Conservation (phyloP, 1,284 basidiomycete species). For the Calocybe gambosa region DNA sequence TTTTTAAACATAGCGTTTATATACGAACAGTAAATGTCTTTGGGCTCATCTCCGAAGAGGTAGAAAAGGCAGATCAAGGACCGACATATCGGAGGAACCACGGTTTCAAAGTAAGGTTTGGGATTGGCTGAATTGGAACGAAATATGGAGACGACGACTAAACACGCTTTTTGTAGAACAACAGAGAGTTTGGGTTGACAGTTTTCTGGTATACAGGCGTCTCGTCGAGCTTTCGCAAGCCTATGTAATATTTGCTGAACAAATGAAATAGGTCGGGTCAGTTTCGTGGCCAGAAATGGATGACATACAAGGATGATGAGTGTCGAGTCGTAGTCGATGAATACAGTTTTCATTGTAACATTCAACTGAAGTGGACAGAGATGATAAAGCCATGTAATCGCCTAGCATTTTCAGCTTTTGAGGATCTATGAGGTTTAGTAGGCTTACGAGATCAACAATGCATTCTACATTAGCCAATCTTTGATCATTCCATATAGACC, state of each 20-base stretch:
- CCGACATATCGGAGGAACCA: constrained; percentile 26
- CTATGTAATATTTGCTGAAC: constrained; percentile 19
- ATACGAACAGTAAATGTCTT: constrained; percentile 23
- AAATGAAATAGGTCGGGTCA: neutral
- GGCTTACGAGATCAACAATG: constrained; percentile 43
- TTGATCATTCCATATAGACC: constrained; percentile 56
- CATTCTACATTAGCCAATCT: constrained; percentile 42
- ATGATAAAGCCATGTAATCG: constrained; percentile 44
- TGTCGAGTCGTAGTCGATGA: constrained; percentile 3
- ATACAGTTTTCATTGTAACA: constrained; percentile 3
- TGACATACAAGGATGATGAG: constrained; percentile 8
- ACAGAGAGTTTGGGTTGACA: constrained; percentile 2
- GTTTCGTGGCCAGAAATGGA: neutral
- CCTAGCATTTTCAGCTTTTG: constrained; percentile 28
- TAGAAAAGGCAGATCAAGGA: constrained; percentile 31
- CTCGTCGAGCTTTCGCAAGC: constrained; percentile 9
- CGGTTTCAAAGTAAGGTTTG: constrained; percentile 11
- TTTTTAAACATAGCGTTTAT: neutral
- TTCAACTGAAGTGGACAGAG: constrained; percentile 22
- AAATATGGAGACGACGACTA: constrained; percentile 18
- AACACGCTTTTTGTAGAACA: constrained; percentile 21
- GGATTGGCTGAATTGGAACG: constrained; percentile 11
- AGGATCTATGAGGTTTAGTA: neutral
- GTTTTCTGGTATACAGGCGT: constrained; percentile 2
- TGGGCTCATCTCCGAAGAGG: constrained; percentile 20